Percentiles rank a stretch among this genome's conserved stretches.
phyloP scores from a whole-genome alignment of 257 asterid genomes.

The Schizonepeta tenuifolia region DNA sequence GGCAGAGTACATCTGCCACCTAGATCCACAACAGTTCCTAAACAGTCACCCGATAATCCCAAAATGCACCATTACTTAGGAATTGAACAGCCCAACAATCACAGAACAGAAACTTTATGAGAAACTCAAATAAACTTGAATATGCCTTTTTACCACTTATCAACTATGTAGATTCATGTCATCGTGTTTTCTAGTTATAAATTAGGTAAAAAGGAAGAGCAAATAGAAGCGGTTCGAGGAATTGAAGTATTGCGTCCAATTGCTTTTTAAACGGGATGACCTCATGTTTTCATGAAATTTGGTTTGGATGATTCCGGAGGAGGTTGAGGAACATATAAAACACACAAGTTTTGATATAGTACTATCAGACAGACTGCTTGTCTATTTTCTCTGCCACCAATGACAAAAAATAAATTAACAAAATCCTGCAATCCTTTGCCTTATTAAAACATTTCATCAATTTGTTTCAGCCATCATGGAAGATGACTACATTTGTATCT shows the following conservation, averaged over 20 bases:
- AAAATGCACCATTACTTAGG: background rate
- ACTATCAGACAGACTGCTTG: too few relatives aligned
- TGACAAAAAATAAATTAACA: too few relatives aligned
- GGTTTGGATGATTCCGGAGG: too few relatives aligned
- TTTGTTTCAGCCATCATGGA: background rate
- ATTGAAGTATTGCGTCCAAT: background rate
- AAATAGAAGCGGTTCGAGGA: background rate
- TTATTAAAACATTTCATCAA: background rate
- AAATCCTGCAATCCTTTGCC: background rate
- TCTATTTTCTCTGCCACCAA: too few relatives aligned
- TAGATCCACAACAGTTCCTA: background rate
- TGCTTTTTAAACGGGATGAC: background rate
- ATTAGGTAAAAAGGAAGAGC: background rate
- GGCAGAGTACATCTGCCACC: background rate
- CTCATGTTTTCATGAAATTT: too few relatives aligned
- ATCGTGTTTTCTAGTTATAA: background rate
- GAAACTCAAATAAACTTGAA: background rate
- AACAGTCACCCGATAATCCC: background rate
- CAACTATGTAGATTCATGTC: background rate
- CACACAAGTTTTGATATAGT: too few relatives aligned
- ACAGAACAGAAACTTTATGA: background rate
- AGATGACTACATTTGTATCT: background rate
- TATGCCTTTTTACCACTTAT: background rate
- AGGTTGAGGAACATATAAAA: too few relatives aligned
- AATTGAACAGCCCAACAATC: background rate